phyloP scores from a whole-genome alignment of 805 yeast genomes.

The Pichia rugopelliculosa region DNA sequence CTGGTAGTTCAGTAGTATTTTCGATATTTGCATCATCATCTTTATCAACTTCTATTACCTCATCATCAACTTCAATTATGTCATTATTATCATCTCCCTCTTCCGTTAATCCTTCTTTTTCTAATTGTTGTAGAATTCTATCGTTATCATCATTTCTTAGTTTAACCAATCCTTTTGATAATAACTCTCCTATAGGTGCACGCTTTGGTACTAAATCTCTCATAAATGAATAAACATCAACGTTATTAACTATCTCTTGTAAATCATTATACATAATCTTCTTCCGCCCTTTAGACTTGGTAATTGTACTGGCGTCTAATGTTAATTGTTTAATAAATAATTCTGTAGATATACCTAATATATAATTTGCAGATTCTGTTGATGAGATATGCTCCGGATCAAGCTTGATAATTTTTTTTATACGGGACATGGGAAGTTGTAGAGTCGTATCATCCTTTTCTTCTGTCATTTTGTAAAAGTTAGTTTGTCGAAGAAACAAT shows the following conservation, averaged over 20 bases:
- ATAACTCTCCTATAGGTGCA: constrained; percentile 40
- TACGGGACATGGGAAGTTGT: constrained; percentile 54
- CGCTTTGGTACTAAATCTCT: constrained; percentile 63
- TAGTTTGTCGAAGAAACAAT: too few relatives aligned
- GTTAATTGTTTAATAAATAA: constrained; percentile 61
- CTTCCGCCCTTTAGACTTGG: constrained; percentile 60
- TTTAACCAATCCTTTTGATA: constrained; percentile 35
- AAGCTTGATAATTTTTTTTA: constrained; percentile 63
- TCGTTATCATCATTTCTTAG: constrained; percentile 12
- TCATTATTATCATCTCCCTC: constrained; percentile 4
- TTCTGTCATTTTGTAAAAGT: neutral
- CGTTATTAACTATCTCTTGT: constrained; percentile 51
- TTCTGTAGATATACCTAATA: constrained; percentile 74
- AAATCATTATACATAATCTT: constrained; percentile 66
- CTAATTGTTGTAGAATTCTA: constrained; percentile 1
- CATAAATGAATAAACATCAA: constrained; percentile 56
- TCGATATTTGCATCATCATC: neutral
- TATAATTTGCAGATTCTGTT: constrained; percentile 64
- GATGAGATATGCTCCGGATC: constrained; percentile 68
- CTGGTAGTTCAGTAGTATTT: too few relatives aligned
- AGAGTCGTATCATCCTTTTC: constrained; percentile 15
- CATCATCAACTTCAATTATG: neutral
- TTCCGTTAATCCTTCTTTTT: neutral
- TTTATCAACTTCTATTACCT: neutral
- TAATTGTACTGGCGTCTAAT: constrained; percentile 60